Evolutionary conservation across 148 eudicot genomes (phyloP).

Genomic region (Dianthus caryophyllus): DNA sequence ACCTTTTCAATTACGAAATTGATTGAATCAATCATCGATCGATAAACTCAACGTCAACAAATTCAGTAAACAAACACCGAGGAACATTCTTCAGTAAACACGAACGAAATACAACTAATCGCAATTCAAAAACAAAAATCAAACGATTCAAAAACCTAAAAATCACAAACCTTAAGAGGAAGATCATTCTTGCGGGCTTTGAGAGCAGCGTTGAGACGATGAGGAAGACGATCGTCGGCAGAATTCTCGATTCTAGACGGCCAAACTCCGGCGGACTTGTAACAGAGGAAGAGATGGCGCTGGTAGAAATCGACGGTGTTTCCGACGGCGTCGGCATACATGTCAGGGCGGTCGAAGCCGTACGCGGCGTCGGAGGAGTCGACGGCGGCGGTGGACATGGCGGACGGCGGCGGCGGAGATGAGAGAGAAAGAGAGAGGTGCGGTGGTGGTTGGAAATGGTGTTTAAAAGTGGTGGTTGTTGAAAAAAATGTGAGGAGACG

Average conservation of each 20-base stretch:
- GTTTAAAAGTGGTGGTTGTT: background rate
- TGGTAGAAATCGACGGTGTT: conserved; percentile 54
- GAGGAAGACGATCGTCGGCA: conserved; percentile 65
- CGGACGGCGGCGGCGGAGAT: conserved; percentile 1
- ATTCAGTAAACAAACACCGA: too few relatives aligned
- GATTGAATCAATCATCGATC: too few relatives aligned
- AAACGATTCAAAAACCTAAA: background rate
- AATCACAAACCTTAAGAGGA: conserved; percentile 18
- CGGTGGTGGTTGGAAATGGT: background rate
- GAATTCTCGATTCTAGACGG: conserved; percentile 65
- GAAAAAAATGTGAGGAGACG: background rate
- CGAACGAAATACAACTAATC: background rate
- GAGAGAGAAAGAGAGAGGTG: background rate
- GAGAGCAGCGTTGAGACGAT: conserved; percentile 46
- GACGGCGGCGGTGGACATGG: conserved; percentile 18
- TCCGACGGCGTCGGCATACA: conserved; percentile 43
- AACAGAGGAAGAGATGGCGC: conserved; percentile 76
- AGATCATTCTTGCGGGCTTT: conserved; percentile 57
- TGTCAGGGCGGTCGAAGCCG: conserved; percentile 71
- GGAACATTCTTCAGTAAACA: too few relatives aligned
- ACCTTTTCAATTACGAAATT: too few relatives aligned
- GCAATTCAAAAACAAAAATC: conserved; percentile 12
- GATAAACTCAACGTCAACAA: too few relatives aligned
- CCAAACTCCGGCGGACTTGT: conserved; percentile 51
- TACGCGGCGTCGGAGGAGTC: conserved; percentile 33